phyloP scores from a whole-genome alignment of 2,329 filamentous ascomycete genomes.

The Emergomyces orientalis region DNA sequence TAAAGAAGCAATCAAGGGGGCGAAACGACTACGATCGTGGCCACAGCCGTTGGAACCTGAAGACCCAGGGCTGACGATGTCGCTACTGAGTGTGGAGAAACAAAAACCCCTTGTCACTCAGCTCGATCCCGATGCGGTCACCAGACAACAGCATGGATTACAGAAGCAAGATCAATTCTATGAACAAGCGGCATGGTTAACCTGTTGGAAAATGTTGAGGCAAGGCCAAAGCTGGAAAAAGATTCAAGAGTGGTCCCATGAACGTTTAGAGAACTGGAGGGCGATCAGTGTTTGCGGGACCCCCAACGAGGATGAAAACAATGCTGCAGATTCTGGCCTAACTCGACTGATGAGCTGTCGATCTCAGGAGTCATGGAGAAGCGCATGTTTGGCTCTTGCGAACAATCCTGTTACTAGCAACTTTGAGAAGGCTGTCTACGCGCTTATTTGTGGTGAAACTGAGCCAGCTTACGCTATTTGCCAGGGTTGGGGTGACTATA shows the following conservation, averaged over 20 bases:
- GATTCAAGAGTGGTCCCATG: conserved; percentile 76
- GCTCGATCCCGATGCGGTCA: conserved; percentile 82
- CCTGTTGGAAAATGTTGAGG: conserved; percentile 87
- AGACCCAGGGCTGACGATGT: conserved; percentile 47
- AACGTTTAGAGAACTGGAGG: conserved; percentile 81
- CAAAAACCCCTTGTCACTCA: conserved; percentile 67
- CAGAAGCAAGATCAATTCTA: conserved; percentile 79
- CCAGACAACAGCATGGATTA: conserved; percentile 71
- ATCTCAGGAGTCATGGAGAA: conserved; percentile 31
- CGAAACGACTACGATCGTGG: conserved; percentile 68
- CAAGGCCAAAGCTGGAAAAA: conserved; percentile 65
- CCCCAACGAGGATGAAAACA: conserved; percentile 15
- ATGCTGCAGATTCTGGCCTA: conserved; percentile 28
- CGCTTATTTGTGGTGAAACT: conserved; percentile 76
- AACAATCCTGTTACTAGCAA: conserved; percentile 57
- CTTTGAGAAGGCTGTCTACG: conserved; percentile 85
- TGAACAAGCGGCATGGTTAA: conserved; percentile 82
- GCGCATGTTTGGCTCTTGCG: conserved; percentile 40
- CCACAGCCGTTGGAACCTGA: conserved; percentile 56
- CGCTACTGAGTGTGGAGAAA: conserved; percentile 48
- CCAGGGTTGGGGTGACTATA: conserved; percentile 71
- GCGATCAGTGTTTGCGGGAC: conserved; percentile 67
- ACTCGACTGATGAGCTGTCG: conserved; percentile 36
- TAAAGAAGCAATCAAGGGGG: conserved; percentile 76
- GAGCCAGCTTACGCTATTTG: conserved; percentile 67